Evolutionary conservation across 148 eudicot species (phyloP), one percentile per base, ranked within the genome.

Genomic region (Agrostemma githago): DNA sequence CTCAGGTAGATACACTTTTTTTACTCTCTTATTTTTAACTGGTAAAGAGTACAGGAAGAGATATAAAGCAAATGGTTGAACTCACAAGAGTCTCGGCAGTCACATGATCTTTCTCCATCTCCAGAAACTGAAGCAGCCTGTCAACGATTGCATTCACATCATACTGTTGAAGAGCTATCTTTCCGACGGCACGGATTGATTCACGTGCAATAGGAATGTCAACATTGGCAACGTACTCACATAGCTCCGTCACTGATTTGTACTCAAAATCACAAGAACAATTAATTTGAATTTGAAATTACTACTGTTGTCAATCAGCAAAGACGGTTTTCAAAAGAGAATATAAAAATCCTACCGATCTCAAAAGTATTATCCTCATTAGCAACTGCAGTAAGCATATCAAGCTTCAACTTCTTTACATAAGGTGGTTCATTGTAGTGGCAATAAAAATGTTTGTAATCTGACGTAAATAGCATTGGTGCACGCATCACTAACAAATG

Each of bases 101-200:
- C 78, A 92, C 99, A 62, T 92, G 83, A 68, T 96, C 99, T 79
- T 92, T 96, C 72, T 96, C 99, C 99, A 96, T 96, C 86, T 96
- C 99, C 74, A 96, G 83, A 86, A 96, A 96, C 86, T 96, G 99
- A 79, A 96, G 99, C 79, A 96, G 86, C 77, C 99, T 85, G 79
- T 96, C 97, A 68, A 96, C 99, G 83, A 96, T 96, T 63, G 99
- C 99, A 89, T 96, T 96, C 48, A 96, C 99, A 73, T 96, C 99
- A 84, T 90, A 96, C 86, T 96, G 99, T 85, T 96, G 97, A 74
- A 96, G 72, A 12, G 99, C 99, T 77, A 96, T 92, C 86, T 96
- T 96, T 42, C 99, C 99, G 78, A 96, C 99, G 79, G 99, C 99
- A 61, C 99, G 86, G 53, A 96, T 95, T 16, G 99, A 96, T 81